Percentiles rank a stretch among this genome's conserved stretches.
phyloP scores from a whole-genome alignment of 352 stramenopile genomes.

The Phytophthora hibernalis region DNA sequence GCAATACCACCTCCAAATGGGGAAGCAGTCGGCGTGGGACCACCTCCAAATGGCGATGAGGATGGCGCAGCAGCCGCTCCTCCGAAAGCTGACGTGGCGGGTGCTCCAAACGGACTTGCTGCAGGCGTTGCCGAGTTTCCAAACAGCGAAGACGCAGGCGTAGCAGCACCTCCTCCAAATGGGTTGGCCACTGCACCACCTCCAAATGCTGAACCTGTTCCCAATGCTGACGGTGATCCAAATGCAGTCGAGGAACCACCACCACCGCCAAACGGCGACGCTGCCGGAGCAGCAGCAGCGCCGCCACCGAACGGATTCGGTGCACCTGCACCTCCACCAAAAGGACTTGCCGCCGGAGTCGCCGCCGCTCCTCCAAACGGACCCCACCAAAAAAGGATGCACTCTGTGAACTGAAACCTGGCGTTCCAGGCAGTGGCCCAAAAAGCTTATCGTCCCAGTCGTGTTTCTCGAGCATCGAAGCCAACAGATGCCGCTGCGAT shows the following conservation, averaged over 20 bases:
- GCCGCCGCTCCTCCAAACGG: conserved; percentile 17
- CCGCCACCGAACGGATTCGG: conserved; percentile 32
- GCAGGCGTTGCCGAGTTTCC: conserved; percentile 27
- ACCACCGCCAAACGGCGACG: conserved; percentile 36
- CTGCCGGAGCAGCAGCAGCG: conserved; percentile 15
- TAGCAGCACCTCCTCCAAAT: conserved; percentile 33
- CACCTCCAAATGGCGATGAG: conserved; percentile 38
- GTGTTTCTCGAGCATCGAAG: conserved; percentile 58
- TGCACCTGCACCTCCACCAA: conserved; percentile 22
- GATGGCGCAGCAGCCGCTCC: conserved; percentile 19
- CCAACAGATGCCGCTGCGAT: conserved; percentile 54
- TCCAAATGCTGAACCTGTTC: conserved; percentile 28
- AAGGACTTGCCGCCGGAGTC: conserved; percentile 16
- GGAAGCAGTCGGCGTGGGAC: conserved; percentile 15
- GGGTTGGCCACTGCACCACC: conserved; percentile 23
- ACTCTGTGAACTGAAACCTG: conserved; percentile 28
- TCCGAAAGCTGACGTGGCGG: conserved; percentile 35
- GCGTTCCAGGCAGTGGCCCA: conserved; percentile 39
- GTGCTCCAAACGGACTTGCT: conserved; percentile 46
- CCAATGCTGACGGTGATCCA: conserved; percentile 33
- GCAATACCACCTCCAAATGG: conserved; percentile 31
- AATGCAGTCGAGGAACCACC: conserved; percentile 33
- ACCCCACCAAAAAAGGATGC: conserved; percentile 36
- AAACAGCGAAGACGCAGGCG: conserved; percentile 35
- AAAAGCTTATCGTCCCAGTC: conserved; percentile 63